A percentile compares a stretch with the other conserved stretches of the same genome.
phyloP scores from a whole-genome alignment of 1,284 basidiomycete genomes.

The Blastosporella zonata region DNA sequence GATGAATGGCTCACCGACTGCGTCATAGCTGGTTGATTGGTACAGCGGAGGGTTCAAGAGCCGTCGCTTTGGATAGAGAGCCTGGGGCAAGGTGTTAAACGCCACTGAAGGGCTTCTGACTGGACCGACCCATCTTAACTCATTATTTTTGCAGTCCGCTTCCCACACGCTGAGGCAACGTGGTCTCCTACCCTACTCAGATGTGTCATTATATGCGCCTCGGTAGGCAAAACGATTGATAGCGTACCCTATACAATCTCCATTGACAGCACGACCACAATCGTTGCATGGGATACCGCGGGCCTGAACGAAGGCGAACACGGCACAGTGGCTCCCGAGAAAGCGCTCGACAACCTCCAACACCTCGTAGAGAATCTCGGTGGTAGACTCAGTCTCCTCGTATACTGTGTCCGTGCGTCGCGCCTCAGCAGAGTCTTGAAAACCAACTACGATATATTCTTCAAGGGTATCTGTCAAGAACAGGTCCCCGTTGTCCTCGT shows the following conservation, averaged over 20 bases:
- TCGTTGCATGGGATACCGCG: constrained; percentile 36
- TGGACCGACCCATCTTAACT: too few species aligned
- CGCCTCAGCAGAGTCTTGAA: constrained; percentile 31
- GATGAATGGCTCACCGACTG: too few species aligned
- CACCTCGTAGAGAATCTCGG: constrained; percentile 25
- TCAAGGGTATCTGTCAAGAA: constrained; percentile 29
- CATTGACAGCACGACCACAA: constrained; percentile 12
- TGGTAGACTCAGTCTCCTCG: constrained; percentile 36
- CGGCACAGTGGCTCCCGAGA: constrained; percentile 24
- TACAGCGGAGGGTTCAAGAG: too few species aligned
- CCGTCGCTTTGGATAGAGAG: too few species aligned
- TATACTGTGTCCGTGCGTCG: constrained; percentile 37
- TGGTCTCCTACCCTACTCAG: too few species aligned
- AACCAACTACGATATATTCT: constrained; percentile 37
- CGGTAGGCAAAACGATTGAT: constrained; percentile 18
- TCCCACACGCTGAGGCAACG: not conserved
- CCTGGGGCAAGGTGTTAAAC: too few species aligned
- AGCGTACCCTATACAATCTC: constrained; percentile 6
- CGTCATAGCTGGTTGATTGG: too few species aligned
- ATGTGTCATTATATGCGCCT: too few species aligned
- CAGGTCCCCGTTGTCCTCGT: constrained; percentile 37
- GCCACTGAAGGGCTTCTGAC: too few species aligned
- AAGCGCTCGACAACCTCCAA: constrained; percentile 23
- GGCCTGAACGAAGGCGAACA: constrained; percentile 37
- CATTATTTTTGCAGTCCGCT: constrained; percentile 15